Evolutionary conservation across 2,329 filamentous ascomycete genomes (phyloP).

Genomic region (Harringtonia aguacate): DNA sequence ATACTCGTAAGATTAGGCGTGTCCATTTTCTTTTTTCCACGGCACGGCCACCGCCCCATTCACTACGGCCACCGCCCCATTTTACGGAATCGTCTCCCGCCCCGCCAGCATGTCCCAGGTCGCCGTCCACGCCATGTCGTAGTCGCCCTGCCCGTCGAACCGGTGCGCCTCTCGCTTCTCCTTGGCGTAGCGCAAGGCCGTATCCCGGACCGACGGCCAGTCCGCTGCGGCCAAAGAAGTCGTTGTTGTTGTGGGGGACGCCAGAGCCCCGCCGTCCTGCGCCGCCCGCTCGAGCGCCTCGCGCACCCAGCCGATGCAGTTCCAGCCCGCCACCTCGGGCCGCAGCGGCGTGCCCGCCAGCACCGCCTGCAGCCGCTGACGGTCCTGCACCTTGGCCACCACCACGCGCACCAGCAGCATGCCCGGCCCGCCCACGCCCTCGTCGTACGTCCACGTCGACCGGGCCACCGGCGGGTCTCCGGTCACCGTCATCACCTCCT

Average conservation of each 20-base stretch:
- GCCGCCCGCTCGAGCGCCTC: background rate
- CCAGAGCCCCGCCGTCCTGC: background rate
- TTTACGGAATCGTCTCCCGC: background rate
- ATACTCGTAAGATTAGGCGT: too few relatives aligned
- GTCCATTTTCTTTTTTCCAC: too few relatives aligned
- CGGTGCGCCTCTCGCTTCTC: constrained; percentile 2
- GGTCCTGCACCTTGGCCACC: constrained; percentile 1
- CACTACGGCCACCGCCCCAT: too few relatives aligned
- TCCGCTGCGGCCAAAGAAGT: background rate
- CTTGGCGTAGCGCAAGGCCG: constrained; percentile 1
- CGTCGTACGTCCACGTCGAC: background rate
- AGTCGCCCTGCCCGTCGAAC: constrained; percentile 2
- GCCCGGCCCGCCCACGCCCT: background rate
- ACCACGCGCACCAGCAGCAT: constrained; percentile 3
- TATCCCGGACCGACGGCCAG: background rate
- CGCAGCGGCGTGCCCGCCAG: background rate
- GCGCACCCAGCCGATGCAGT: constrained; percentile 2
- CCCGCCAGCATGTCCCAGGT: constrained; percentile 1
- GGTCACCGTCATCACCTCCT: background rate
- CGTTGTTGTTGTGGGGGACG: too few relatives aligned
- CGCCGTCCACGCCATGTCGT: background rate
- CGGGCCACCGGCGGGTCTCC: background rate
- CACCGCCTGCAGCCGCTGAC: background rate
- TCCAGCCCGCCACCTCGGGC: background rate
- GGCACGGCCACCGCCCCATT: too few relatives aligned